Evolutionary conservation across 1,284 basidiomycete species (phyloP).

Genomic region (Coniferiporia sulphurascens): DNA sequence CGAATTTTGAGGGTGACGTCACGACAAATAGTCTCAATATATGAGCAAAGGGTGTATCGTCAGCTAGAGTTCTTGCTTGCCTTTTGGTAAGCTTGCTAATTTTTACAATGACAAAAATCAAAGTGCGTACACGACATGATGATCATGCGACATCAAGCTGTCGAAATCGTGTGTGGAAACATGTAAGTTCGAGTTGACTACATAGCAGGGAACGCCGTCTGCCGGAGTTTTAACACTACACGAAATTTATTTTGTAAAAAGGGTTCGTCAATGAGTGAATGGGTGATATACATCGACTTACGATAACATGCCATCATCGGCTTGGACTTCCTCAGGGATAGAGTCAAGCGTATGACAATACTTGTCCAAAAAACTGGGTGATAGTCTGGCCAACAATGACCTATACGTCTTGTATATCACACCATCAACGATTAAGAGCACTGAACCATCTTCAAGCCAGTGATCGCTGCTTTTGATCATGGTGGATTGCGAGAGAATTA

Average conservation of each 20-base stretch:
- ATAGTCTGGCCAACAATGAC: constrained; percentile 47
- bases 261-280: background rate
- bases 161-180: constrained; percentile 46
- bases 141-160: constrained; percentile 52
- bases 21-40: constrained; percentile 49
- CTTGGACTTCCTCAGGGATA: constrained; percentile 20
- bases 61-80: constrained; percentile 39
- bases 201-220: constrained; percentile 25
- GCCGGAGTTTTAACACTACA: background rate
- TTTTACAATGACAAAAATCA: background rate
- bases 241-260: background rate
- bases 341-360: constrained; percentile 3
- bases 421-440: constrained; percentile 41
- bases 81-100: background rate
- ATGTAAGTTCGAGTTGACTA: constrained; percentile 30
- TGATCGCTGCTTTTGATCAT: constrained; percentile 29
- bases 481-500: background rate
- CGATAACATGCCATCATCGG: background rate
- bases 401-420: constrained; percentile 51
- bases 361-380: constrained; percentile 31
- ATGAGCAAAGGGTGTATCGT: constrained; percentile 38
- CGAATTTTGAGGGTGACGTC: constrained; percentile 47
- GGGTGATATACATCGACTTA: background rate
- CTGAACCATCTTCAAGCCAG: constrained; percentile 61
- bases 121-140: constrained; percentile 55